phyloP scores from a whole-genome alignment of 1,284 basidiomycete species.

The Apiotrichum gamsii region DNA sequence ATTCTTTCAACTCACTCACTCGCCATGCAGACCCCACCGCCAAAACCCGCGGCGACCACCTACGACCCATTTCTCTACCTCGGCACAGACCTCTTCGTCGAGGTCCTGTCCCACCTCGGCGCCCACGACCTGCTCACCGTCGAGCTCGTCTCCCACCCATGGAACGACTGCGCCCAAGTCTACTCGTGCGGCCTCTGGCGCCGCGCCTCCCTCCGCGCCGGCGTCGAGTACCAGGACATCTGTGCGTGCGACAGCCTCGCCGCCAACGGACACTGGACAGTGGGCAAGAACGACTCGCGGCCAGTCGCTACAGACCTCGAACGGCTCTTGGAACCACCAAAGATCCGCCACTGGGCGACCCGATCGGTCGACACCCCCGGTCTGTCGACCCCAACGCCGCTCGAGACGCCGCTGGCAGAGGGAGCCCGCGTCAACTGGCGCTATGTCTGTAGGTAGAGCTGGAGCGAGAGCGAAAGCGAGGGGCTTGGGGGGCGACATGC shows the following conservation, averaged over 20 bases:
- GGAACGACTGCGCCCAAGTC: slow-evolving; percentile 17
- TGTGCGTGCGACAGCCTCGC: slow-evolving; percentile 6
- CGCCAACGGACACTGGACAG: slow-evolving; percentile 2
- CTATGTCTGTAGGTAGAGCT: slow-evolving; percentile 11
- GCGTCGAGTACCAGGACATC: slow-evolving; percentile 19
- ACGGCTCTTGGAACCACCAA: slow-evolving; percentile 1
- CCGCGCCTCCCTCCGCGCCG: slow-evolving; percentile 10
- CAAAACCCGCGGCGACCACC: too few relatives aligned
- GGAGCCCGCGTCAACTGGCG: slow-evolving; percentile 14
- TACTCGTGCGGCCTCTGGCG: slow-evolving; percentile 26
- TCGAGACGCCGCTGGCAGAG: background rate
- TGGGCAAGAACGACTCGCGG: slow-evolving; percentile 4
- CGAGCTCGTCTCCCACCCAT: slow-evolving; percentile 20
- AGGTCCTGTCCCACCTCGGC: slow-evolving; percentile 29
- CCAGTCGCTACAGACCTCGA: slow-evolving; percentile 4
- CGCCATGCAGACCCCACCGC: too few relatives aligned
- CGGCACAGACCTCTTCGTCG: slow-evolving; percentile 33
- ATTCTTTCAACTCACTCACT: too few relatives aligned
- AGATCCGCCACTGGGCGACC: background rate
- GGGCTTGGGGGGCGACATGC: background rate
- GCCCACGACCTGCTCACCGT: slow-evolving; percentile 18
- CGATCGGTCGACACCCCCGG: background rate
- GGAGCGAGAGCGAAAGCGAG: background rate
- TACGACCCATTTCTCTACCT: slow-evolving; percentile 31
- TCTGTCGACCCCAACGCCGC: background rate